A percentile compares a stretch with the other conserved stretches of the same genome.
Evolutionary conservation across 805 yeast genomes (phyloP).

Genomic region (Pichia manshurica): DNA sequence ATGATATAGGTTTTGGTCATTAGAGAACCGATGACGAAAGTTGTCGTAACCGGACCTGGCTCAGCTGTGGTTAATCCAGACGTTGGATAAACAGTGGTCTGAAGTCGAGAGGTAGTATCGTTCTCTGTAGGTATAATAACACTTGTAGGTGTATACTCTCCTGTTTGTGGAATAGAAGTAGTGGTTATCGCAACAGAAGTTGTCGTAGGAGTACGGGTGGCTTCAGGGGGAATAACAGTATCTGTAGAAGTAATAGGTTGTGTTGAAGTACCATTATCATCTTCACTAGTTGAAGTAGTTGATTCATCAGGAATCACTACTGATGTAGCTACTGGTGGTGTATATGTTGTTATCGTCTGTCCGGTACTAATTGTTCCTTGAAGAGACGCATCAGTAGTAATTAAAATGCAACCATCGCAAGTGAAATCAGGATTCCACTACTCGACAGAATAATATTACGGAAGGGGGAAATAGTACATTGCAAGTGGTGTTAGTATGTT

Average conservation of each 20-base stretch:
- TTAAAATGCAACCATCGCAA: conserved; percentile 25
- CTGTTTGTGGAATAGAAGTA: not conserved
- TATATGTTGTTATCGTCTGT: conserved; percentile 11
- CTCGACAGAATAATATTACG: not conserved
- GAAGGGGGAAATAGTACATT: not conserved
- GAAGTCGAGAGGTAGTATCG: not conserved
- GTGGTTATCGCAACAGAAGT: not conserved
- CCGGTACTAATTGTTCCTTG: conserved; percentile 20
- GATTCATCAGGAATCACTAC: conserved; percentile 6
- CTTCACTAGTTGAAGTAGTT: not conserved
- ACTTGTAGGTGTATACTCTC: not conserved
- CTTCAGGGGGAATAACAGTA: not conserved
- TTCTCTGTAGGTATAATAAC: not conserved
- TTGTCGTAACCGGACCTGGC: not conserved
- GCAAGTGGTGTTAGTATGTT: not conserved
- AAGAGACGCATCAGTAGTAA: conserved; percentile 24
- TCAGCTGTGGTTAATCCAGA: not conserved
- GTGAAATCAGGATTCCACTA: conserved; percentile 26
- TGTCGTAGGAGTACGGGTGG: not conserved
- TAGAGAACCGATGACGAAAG: conserved; percentile 12
- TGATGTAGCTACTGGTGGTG: conserved; percentile 13
- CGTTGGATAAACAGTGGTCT: not conserved
- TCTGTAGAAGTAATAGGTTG: conserved; percentile 3
- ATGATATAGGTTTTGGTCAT: conserved; percentile 17
- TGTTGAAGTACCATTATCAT: no score